These are phyloP conservation scores for Pelargonium australe DNA, from an alignment of 441 rosid genomes.

Conservation along the genomic window DNA sequence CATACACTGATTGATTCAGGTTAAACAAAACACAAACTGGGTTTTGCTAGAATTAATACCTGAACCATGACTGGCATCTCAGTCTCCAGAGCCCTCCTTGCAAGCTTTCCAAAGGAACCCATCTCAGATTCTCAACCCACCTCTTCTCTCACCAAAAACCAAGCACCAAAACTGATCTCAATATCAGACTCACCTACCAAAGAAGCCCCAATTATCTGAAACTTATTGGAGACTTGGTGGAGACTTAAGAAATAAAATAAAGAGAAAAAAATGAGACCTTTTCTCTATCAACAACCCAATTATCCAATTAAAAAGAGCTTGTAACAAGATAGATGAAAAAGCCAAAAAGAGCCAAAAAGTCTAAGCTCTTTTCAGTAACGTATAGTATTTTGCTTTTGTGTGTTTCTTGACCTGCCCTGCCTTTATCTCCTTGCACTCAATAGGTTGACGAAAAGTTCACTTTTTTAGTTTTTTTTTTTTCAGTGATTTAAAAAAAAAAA, in stretches of 20 bases:
- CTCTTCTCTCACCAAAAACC: not conserved
- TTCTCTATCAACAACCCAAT: not conserved
- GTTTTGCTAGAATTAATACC: conserved; percentile 32
- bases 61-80: conserved; percentile 82
- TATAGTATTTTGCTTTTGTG: not conserved
- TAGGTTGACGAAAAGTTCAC: not conserved
- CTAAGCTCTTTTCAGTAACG: conserved; percentile 3
- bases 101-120: conserved; percentile 77
- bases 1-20: conserved; percentile 11
- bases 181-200: not conserved
- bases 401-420: not conserved
- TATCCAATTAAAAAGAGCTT: not conserved
- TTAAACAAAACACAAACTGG: not conserved
- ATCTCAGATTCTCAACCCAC: conserved; percentile 30
- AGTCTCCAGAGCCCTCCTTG: conserved; percentile 73
- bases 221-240: not conserved
- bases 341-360: conserved; percentile 5
- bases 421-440: not conserved
- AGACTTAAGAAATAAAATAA: not conserved
- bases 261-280: not conserved
- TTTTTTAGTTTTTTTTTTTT: not conserved
- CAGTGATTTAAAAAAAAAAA: not conserved
- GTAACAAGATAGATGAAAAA: not conserved
- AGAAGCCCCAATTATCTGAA: not conserved
- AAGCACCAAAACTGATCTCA: not conserved